A percentile compares a stretch with the other conserved stretches of the same genome.
These are phyloP conservation scores for Pachysolen tannophilus DNA, from an alignment of 805 yeast genomes.

Conservation along the genomic window DNA sequence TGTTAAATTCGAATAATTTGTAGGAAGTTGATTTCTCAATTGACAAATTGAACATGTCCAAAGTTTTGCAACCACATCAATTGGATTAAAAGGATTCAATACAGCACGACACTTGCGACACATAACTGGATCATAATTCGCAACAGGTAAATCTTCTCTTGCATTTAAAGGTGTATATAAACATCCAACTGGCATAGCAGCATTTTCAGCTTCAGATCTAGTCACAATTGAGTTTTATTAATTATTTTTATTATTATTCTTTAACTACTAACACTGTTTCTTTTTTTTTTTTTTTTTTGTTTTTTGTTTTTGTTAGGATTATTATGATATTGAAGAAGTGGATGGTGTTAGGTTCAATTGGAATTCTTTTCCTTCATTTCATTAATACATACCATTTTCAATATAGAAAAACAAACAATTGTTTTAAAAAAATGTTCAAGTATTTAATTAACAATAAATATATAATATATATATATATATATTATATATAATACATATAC, in stretches of 20 bases:
- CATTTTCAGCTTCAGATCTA: constrained; percentile 79
- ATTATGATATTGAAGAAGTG: constrained; percentile 51
- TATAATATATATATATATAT: too few species aligned
- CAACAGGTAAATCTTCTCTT: constrained; percentile 67
- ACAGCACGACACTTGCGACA: constrained; percentile 84
- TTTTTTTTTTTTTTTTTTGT: too few species aligned
- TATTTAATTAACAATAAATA: too few species aligned
- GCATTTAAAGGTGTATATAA: constrained; percentile 89
- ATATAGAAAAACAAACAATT: too few species aligned
- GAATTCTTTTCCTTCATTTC: constrained; percentile 92
- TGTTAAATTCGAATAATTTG: constrained; percentile 70
- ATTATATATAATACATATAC: too few species aligned
- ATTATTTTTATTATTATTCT: too few species aligned
- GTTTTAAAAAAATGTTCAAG: too few species aligned
- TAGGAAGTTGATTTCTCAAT: constrained; percentile 71
- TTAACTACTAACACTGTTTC: too few species aligned
- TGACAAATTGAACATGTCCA: constrained; percentile 88
- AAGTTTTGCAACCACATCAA: constrained; percentile 64
- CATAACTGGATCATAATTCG: constrained; percentile 77
- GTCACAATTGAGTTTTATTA: too few species aligned
- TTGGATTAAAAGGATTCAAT: constrained; percentile 78
- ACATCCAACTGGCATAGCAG: constrained; percentile 91
- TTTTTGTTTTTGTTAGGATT: too few species aligned
- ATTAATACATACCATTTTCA: too few species aligned
- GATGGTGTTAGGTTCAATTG: constrained; percentile 71